Percentiles rank a stretch among this genome's conserved stretches.
Evolutionary conservation across 805 yeast genomes (phyloP).

Genomic region (Pichia exigua): DNA sequence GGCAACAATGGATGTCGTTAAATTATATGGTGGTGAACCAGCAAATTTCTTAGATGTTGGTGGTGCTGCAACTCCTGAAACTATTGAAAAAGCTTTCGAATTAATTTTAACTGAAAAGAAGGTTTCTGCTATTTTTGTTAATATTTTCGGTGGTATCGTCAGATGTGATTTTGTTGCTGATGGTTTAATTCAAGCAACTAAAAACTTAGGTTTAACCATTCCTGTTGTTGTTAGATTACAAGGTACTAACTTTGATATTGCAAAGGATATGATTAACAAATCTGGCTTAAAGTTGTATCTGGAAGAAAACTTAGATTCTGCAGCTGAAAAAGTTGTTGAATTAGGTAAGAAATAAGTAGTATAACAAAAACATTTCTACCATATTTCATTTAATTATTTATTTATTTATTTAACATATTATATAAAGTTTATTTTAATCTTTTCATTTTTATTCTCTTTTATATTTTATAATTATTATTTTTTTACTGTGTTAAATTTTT

Average conservation of each 20-base stretch:
- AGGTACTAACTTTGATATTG: slow-evolving; percentile 92
- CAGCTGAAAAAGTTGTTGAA: slow-evolving; percentile 91
- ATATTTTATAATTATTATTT: background rate
- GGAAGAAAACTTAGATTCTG: slow-evolving; percentile 89
- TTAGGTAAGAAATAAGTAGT: slow-evolving; percentile 31
- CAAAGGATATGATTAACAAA: slow-evolving; percentile 74
- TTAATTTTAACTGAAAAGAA: slow-evolving; percentile 82
- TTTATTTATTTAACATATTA: background rate
- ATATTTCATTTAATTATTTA: background rate
- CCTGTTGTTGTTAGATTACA: slow-evolving; percentile 98
- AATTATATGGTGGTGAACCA: slow-evolving; percentile 96
- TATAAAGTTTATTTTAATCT: slow-evolving; percentile 1
- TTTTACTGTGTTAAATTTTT: too few relatives aligned
- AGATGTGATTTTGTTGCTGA: slow-evolving; percentile 98
- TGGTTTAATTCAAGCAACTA: slow-evolving; percentile 93
- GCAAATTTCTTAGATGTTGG: slow-evolving; percentile 99
- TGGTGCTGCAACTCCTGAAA: slow-evolving; percentile 99
- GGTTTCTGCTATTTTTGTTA: slow-evolving; percentile 93
- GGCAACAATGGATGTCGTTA: slow-evolving; percentile 99
- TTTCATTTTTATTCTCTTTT: background rate
- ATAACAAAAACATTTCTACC: background rate
- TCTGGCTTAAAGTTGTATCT: slow-evolving; percentile 92
- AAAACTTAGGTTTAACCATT: slow-evolving; percentile 79
- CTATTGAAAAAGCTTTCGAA: slow-evolving; percentile 94
- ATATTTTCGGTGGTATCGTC: slow-evolving; percentile 98